Evolutionary conservation across 768 basidiomycete genomes (phyloP), one percentile per base, ranked within the genome.

Genomic region (Aureoboletus auriporus): DNA sequence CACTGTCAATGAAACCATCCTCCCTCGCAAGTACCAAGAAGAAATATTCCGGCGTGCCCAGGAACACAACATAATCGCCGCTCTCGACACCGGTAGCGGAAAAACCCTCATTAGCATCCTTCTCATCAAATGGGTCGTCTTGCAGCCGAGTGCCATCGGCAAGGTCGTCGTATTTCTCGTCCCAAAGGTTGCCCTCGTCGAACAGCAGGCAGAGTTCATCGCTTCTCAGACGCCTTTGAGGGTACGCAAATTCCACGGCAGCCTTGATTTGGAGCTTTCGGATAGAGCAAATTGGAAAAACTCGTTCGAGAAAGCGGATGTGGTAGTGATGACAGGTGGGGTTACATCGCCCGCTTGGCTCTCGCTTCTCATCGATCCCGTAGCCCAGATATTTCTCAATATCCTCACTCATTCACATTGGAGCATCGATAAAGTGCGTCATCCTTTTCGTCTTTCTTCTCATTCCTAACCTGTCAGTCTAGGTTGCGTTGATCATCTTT

Each of bases 311-410:
- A 64, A 70, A 6, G 69, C 80, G 36, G 89, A 93, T 63, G 84
- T 93, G 8, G 75, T 91, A 47, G 89, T 95, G 2, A 87, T 92
- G 82, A 93, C 93, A 10, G 82, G 88, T 89, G 65, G 47, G 69
- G 56, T 31, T 33, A 46, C 36, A 42, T 47, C 46, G 31, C 13
- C 31, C 4, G 4, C 20, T 23, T 23, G 13, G 31, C 16, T 27
- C 5, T 46, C 9, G 7, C 46, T 49, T 43, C 47, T 51, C 35
- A 54, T 42, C 34, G 39, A 40, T 46, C 14, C 33, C 14, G 12
- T 38, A 90, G 89, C 91, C 0, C 88, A 92, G 61, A 85, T 94
- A 44, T 88, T 90, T 56, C 70, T 89, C 42, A 87, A 92, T 53
- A 62, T 90, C 13, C 67, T 93, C 50, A 84, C 82, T 0, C 92